These are phyloP conservation scores for Daldinia sp. DNA, from an alignment of 2,329 filamentous ascomycete species.

Conservation along the genomic window DNA sequence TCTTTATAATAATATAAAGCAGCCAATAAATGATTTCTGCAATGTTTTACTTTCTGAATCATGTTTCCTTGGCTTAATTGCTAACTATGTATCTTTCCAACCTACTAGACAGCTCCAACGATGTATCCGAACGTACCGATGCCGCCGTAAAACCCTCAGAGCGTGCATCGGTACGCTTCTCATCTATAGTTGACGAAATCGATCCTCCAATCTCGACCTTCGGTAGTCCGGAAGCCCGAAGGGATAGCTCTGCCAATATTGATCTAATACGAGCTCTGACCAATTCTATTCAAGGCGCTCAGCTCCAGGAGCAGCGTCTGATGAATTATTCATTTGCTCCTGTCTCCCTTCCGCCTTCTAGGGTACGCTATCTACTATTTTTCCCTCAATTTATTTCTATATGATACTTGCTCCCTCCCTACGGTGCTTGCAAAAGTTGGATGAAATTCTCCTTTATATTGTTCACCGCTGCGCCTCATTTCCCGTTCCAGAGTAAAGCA, in stretches of 20 bases:
- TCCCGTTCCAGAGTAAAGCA: neutral
- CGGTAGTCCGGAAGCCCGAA: slow-evolving; percentile 38
- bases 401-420: slow-evolving; percentile 10
- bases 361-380: slow-evolving; percentile 70
- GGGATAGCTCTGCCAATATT: slow-evolving; percentile 58
- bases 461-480: slow-evolving; percentile 10
- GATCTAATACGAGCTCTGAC: slow-evolving; percentile 80
- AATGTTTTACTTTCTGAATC: slow-evolving; percentile 2
- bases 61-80: slow-evolving; percentile 30
- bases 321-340: slow-evolving; percentile 91
- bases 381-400: slow-evolving; percentile 29
- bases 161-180: slow-evolving; percentile 74
- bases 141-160: slow-evolving; percentile 45
- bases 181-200: slow-evolving; percentile 78
- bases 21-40: slow-evolving; percentile 1
- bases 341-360: slow-evolving; percentile 85
- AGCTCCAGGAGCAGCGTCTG: slow-evolving; percentile 84
- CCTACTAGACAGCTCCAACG: slow-evolving; percentile 40
- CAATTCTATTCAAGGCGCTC: slow-evolving; percentile 76
- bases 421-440: slow-evolving; percentile 3
- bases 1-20: slow-evolving; percentile 26
- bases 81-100: slow-evolving; percentile 43
- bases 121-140: slow-evolving; percentile 45
- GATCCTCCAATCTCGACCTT: slow-evolving; percentile 58
- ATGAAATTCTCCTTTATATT: slow-evolving; percentile 8